These are phyloP conservation scores for Sugiyamaella smithiae DNA, from an alignment of 805 yeast genomes.

Conservation along the genomic window DNA sequence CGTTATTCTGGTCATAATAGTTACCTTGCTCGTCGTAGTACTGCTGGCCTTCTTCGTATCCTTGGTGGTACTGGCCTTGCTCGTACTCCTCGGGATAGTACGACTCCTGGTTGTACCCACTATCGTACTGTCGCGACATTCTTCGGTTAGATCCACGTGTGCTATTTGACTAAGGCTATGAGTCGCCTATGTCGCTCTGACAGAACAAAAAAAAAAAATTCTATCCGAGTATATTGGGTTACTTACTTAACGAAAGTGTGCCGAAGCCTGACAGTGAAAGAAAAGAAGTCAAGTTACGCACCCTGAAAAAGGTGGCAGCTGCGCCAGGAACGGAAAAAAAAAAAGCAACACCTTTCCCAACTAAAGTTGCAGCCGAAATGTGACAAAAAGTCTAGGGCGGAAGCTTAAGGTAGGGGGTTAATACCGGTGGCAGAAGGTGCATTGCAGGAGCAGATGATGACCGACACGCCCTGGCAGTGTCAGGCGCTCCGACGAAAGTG, in stretches of 20 bases:
- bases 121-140: conserved; percentile 18
- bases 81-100: conserved; percentile 26
- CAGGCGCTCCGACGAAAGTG: too few species aligned
- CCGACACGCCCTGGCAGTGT: background rate
- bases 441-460: background rate
- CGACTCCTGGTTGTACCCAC: conserved; percentile 20
- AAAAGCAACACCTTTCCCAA: conserved; percentile 1
- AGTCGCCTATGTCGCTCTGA: too few species aligned
- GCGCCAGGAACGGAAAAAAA: background rate
- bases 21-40: conserved; percentile 40
- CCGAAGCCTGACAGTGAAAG: background rate
- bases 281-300: background rate
- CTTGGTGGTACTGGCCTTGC: conserved; percentile 24
- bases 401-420: background rate
- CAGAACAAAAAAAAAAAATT: background rate
- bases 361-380: conserved; percentile 1
- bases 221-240: background rate
- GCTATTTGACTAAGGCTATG: too few species aligned
- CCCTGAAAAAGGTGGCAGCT: background rate
- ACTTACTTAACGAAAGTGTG: conserved; percentile 4
- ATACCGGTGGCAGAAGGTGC: conserved; percentile 2
- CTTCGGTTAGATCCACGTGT: conserved; percentile 10
- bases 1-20: conserved; percentile 41
- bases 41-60: conserved; percentile 28
- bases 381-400: background rate